phyloP scores from a whole-genome alignment of 2,329 filamentous ascomycete species.

The Reticulascus tulasneorum region DNA sequence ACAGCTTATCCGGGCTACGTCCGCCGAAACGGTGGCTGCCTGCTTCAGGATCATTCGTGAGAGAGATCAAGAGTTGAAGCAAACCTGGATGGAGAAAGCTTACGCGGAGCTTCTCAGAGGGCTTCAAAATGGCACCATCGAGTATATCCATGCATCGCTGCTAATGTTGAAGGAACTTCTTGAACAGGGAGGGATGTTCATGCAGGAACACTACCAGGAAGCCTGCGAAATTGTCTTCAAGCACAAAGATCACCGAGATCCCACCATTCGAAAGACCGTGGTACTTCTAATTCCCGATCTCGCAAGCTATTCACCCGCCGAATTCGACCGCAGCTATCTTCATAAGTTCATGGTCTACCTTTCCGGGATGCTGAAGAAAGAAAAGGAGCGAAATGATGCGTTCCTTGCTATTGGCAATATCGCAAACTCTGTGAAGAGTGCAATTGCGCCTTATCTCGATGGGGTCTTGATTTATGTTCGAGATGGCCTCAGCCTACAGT shows the following conservation, averaged over 20 bases:
- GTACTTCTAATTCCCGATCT: conserved; percentile 89
- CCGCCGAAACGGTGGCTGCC: conserved; percentile 87
- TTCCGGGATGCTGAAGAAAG: conserved; percentile 88
- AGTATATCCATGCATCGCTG: conserved; percentile 90
- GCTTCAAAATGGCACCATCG: conserved; percentile 74
- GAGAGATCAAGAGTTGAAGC: conserved; percentile 82
- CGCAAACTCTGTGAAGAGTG: conserved; percentile 91
- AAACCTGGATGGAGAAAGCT: conserved; percentile 85
- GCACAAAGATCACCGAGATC: conserved; percentile 88
- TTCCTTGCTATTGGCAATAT: conserved; percentile 96
- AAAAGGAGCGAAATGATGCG: conserved; percentile 89
- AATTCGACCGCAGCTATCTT: conserved; percentile 83
- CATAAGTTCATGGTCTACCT: conserved; percentile 98
- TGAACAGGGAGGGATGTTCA: conserved; percentile 96
- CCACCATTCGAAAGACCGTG: conserved; percentile 82
- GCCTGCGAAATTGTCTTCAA: conserved; percentile 89
- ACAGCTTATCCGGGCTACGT: conserved; percentile 86
- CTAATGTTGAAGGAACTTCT: conserved; percentile 90
- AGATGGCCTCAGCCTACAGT: conserved; percentile 81
- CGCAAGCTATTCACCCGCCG: conserved; percentile 84
- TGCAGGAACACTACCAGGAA: conserved; percentile 91
- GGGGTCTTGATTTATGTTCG: conserved; percentile 90
- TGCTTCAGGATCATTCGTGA: conserved; percentile 96
- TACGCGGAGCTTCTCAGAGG: conserved; percentile 80
- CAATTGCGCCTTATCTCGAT: conserved; percentile 92